Base-by-base conservation (phyloP, 441 rosid genomes). In the Pelargonium australe region DNA sequence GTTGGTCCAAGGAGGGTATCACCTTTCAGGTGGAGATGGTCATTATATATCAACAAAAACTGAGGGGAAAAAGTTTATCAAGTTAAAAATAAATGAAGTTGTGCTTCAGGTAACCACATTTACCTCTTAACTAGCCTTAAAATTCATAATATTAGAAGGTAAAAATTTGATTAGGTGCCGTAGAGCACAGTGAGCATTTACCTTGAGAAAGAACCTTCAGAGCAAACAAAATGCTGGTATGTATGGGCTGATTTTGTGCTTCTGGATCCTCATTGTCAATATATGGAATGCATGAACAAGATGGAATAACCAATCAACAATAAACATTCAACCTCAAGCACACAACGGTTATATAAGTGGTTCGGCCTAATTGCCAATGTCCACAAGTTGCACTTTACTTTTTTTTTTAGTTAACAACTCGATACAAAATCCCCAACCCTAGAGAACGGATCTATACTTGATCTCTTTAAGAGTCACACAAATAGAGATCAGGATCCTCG, bases 11-110 rank as follows among this genome's bases (percentile, higher is more conserved):
- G 96, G 96, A 53, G 87, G 41, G 41, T 62, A 62, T 40, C 17
- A 40, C 65, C 65, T 82, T 73, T 84, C 97, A 73, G 82, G 81
- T 64, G 77, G 90, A 70, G 96, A 85, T 85, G 98, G 96, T 65
- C 94, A 89, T 75, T 95, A 87, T 77, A 83, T 92, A 72, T 79
- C 90, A 63, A 95, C 99, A 47, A 89, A 84, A 84, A 72, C 85
- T 23, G 99, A 91, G 69, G 98, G 97, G 78, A 92, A 82, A 83
- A 92, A 89, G 81, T 82, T 82, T 70, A 86, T 91, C 76, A 95
- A 84, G 86, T 80, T 95, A 85, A 92, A 87, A 83, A 83, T 75
- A 66, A 82, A 89, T 77, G 98, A 95, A 85, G 80, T 84, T 76
- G 91, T 90, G 68, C 91, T 92, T 73, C 97, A 92, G 98, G 99